Percentiles rank a stretch among this genome's conserved stretches.
Evolutionary conservation across 1,139 yeast species (phyloP).

Genomic region (Taphrina sp.): DNA sequence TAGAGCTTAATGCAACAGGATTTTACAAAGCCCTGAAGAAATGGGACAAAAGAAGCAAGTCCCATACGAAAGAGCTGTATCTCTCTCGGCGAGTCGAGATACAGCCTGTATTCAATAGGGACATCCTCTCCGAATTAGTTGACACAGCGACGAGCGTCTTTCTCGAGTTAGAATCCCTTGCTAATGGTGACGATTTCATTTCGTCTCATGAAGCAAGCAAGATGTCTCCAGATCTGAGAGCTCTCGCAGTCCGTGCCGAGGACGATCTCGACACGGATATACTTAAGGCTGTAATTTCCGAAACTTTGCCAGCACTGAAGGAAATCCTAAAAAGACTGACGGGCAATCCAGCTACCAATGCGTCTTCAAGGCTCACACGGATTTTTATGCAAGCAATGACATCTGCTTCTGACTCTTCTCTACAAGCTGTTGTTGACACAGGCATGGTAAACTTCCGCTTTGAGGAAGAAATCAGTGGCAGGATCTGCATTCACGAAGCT

Average conservation of each 20-base stretch:
- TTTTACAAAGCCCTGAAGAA: constrained; percentile 91
- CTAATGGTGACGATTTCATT: constrained; percentile 16
- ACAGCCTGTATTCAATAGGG: constrained; percentile 92
- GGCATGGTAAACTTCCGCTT: constrained; percentile 10
- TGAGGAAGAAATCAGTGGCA: constrained; percentile 30
- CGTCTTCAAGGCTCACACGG: constrained; percentile 41
- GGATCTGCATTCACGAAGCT: constrained; percentile 29
- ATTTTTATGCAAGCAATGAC: constrained; percentile 29
- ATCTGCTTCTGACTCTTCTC: constrained; percentile 4
- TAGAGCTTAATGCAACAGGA: constrained; percentile 91
- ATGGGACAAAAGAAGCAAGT: constrained; percentile 96
- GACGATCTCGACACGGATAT: constrained; percentile 24
- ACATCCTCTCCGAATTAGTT: constrained; percentile 78
- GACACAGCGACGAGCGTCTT: constrained; percentile 75
- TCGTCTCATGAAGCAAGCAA: not conserved
- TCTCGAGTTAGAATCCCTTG: constrained; percentile 74
- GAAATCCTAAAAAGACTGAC: constrained; percentile 30
- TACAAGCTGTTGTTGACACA: constrained; percentile 11
- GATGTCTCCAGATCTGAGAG: constrained; percentile 13
- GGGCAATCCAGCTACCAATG: constrained; percentile 41
- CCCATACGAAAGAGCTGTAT: constrained; percentile 89
- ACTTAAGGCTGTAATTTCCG: constrained; percentile 39
- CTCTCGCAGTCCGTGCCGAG: constrained; percentile 12
- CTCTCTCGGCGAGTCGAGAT: constrained; percentile 90
- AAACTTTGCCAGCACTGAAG: constrained; percentile 33